Conservation (phyloP, 148 eudicot species). For the Silene uniflora region DNA sequence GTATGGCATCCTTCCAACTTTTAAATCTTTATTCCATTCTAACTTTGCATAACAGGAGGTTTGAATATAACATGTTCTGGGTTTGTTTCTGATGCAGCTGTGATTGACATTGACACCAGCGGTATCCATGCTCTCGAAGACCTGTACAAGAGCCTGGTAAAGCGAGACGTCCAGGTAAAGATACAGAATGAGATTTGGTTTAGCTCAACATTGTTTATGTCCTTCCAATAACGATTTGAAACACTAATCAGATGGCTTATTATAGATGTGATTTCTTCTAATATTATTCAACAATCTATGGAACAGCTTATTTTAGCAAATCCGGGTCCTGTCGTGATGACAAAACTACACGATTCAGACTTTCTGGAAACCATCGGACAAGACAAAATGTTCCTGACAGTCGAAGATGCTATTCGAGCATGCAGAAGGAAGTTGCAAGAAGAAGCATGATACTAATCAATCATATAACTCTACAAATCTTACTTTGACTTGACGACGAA, state of each 20-base stretch:
- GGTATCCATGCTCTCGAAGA: slow-evolving; percentile 70
- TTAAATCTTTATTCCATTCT: neutral
- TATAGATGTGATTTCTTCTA: neutral
- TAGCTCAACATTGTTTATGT: no score
- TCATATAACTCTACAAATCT: rapidly evolving
- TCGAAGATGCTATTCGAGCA: slow-evolving; percentile 50
- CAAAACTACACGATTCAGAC: slow-evolving; percentile 46
- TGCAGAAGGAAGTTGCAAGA: slow-evolving; percentile 24
- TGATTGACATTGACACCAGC: slow-evolving; percentile 68
- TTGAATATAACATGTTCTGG: neutral
- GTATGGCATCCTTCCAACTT: slow-evolving; percentile 29
- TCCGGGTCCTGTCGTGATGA: slow-evolving; percentile 50
- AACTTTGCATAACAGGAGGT: neutral
- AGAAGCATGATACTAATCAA: slow-evolving; percentile 26
- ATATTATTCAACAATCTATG: neutral
- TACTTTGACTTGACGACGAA: neutral
- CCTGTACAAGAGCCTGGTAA: slow-evolving; percentile 44
- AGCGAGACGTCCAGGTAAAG: slow-evolving; percentile 49
- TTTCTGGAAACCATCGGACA: slow-evolving; percentile 42
- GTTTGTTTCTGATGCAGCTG: slow-evolving; percentile 41
- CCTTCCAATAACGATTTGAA: no score
- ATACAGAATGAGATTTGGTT: no score
- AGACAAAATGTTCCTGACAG: slow-evolving; percentile 56
- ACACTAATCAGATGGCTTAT: no score
- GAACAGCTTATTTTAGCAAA: slow-evolving; percentile 56